phyloP scores from a whole-genome alignment of 176 grass and related monocot species.

The Canna indica region DNA sequence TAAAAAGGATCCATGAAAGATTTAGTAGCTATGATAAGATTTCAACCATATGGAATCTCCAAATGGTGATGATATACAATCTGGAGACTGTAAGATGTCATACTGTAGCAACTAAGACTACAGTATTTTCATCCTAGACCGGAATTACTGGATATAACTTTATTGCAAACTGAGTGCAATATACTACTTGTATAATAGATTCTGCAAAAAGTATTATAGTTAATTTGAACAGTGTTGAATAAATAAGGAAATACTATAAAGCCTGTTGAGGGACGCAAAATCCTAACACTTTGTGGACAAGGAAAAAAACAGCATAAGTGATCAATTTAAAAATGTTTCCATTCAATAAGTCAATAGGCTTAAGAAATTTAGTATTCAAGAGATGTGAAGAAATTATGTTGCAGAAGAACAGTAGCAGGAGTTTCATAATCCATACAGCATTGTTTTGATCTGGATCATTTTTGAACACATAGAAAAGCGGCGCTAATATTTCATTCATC shows the following conservation, averaged over 20 bases:
- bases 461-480: conserved; percentile 71
- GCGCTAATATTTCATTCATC: conserved; percentile 90
- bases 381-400: background rate
- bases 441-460: conserved; percentile 70
- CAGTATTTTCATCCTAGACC: no score
- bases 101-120: background rate
- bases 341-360: no score
- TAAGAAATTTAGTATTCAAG: background rate
- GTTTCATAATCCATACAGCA: conserved; percentile 69
- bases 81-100: background rate
- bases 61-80: background rate
- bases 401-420: conserved; percentile 5
- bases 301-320: no score
- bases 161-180: background rate
- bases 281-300: no score
- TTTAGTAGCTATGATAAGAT: background rate
- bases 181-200: background rate
- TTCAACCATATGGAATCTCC: background rate
- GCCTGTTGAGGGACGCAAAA: no score
- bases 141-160: no score
- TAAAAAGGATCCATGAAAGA: background rate
- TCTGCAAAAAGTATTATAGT: background rate
- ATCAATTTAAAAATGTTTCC: no score
- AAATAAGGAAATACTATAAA: background rate
- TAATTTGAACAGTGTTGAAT: background rate